Evolutionary conservation across 306 rosid genomes (phyloP), one percentile per base, ranked within the genome.

Genomic region (Malus fusca): DNA sequence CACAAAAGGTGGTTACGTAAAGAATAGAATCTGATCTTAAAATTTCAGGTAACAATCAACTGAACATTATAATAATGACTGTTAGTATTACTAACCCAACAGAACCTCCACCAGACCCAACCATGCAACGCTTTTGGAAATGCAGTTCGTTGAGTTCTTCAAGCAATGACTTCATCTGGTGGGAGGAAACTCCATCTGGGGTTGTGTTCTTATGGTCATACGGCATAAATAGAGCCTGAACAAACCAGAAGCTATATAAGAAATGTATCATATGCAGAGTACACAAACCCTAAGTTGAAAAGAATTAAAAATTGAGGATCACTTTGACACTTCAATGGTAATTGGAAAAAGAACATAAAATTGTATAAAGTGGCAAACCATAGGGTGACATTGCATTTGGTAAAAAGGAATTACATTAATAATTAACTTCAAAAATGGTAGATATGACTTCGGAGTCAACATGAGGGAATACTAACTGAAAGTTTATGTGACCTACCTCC

Each of bases 61-160:
- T 23, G 11, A 59, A 60, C 66, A 58, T 22, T 48, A 48, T 15
- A 61, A 62, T 25, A 26, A 28, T 3, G 66, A 25, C 35, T 6
- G 37, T 12, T 11, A 56, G 63, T 35, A 75, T 51, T 52, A 83
- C 91, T 89, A 75, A 92, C 99, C 99, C 99, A 26, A 96, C 99
- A 8, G 98, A 96, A 73, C 92, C 98, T 11, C 99, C 98, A 69
- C 99, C 99, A 28, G 98, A 96, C n/a, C 98, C 99, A 79, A 85
- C 84, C 89, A 81, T 84, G 88, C 99, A 96, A 46, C 87, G 93
- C 25, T 79, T 70, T 62, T 89, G 85, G 88, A 90, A 92, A 87
- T 96, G 97, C 72, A 83, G 93, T 56, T 46, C 71, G 83, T 90
- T 92, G 82, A 96, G 85, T 82, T 92, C 87, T 85, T 92, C 88